A percentile compares a stretch with the other conserved stretches of the same genome.
phyloP scores from a whole-genome alignment of 1,139 yeast species.

The Pichia sp. region DNA sequence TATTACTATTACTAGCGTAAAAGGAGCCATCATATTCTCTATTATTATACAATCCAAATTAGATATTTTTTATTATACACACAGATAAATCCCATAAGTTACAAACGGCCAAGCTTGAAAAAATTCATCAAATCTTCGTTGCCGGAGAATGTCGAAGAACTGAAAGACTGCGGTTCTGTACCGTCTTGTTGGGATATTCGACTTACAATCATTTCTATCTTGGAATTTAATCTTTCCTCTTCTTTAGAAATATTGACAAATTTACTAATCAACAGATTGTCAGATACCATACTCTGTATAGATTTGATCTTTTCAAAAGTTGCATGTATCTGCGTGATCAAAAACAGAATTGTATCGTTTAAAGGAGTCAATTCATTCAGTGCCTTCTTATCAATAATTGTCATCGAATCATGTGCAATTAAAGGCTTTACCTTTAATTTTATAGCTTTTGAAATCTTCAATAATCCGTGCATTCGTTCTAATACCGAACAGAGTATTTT shows the following conservation, averaged over 20 bases:
- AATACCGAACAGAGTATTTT: constrained; percentile 31
- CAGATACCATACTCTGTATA: constrained; percentile 1
- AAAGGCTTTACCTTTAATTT: constrained; percentile 1
- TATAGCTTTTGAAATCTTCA: constrained; percentile 1
- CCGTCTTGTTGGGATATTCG: too few species aligned
- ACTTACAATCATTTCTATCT: too few species aligned
- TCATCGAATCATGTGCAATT: neutral
- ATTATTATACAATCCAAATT: too few species aligned
- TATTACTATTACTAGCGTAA: too few species aligned
- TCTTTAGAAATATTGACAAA: neutral
- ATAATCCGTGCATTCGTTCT: neutral
- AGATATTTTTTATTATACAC: too few species aligned
- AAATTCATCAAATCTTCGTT: too few species aligned
- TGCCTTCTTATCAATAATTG: neutral
- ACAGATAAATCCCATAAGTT: too few species aligned
- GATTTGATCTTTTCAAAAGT: constrained; percentile 2
- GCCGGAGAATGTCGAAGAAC: too few species aligned
- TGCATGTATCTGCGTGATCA: constrained; percentile 5
- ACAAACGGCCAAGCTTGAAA: too few species aligned
- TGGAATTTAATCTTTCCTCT: constrained; percentile 2
- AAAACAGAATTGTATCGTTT: constrained; percentile 6
- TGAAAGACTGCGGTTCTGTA: too few species aligned
- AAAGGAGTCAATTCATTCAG: constrained; percentile 4
- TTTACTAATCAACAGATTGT: neutral
- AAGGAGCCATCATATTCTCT: too few species aligned